Percentiles rank a stretch among this genome's conserved stretches.
Evolutionary conservation across 805 yeast species (phyloP).

Genomic region (Candida succiphila): DNA sequence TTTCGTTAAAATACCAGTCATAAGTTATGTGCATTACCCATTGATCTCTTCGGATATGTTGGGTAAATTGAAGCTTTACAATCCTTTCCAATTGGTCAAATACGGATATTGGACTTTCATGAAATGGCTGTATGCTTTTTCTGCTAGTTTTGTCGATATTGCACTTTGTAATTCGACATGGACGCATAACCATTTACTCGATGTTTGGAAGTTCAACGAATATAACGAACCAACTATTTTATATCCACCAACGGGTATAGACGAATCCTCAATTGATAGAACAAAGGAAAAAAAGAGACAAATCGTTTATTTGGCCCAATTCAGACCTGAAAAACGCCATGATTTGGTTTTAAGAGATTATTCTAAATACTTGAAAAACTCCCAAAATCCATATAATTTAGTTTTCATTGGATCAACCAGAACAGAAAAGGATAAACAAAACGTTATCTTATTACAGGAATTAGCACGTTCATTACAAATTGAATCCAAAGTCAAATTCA

Average conservation of each 20-base stretch:
- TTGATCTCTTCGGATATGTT: slow-evolving; percentile 85
- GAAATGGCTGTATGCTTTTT: slow-evolving; percentile 50
- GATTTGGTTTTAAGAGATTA: slow-evolving; percentile 56
- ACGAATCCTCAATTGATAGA: slow-evolving; percentile 26
- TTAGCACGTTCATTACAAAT: slow-evolving; percentile 28
- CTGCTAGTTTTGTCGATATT: slow-evolving; percentile 58
- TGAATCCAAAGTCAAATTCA: slow-evolving; percentile 27
- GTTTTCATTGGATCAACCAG: slow-evolving; percentile 82
- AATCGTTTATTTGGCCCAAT: slow-evolving; percentile 75
- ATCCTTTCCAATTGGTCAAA: slow-evolving; percentile 25
- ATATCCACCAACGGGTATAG: slow-evolving; percentile 89
- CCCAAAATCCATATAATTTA: slow-evolving; percentile 37
- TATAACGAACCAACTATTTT: slow-evolving; percentile 33
- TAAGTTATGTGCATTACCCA: slow-evolving; percentile 93
- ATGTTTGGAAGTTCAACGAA: slow-evolving; percentile 49
- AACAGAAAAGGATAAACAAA: slow-evolving; percentile 49
- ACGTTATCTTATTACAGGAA: slow-evolving; percentile 39
- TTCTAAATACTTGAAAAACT: slow-evolving; percentile 33
- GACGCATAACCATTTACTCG: slow-evolving; percentile 70
- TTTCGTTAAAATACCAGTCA: slow-evolving; percentile 60
- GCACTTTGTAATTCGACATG: slow-evolving; percentile 81
- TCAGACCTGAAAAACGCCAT: slow-evolving; percentile 93
- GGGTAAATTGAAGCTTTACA: slow-evolving; percentile 32
- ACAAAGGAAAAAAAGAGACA: slow-evolving; percentile 18
- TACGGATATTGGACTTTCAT: slow-evolving; percentile 65